phyloP scores from a whole-genome alignment of 2,329 filamentous ascomycete species.

The Blastomyces silverae region DNA sequence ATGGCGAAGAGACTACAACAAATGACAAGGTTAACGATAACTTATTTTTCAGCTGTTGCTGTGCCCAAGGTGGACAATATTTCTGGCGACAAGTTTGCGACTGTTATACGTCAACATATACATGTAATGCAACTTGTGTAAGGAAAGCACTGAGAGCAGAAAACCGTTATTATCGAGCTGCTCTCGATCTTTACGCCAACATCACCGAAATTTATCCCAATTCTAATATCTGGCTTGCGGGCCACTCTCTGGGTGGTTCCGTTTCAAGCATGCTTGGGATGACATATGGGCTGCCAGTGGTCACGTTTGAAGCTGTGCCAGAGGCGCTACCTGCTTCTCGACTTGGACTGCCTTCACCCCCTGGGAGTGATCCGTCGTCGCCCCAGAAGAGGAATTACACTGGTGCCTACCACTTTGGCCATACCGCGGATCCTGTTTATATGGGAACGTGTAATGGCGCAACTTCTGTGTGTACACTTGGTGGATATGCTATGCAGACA shows the following conservation, averaged over 20 bases:
- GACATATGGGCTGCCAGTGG: slow-evolving; percentile 82
- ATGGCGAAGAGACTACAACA: slow-evolving; percentile 92
- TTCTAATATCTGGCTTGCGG: slow-evolving; percentile 79
- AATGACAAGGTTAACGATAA: slow-evolving; percentile 99
- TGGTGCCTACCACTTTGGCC: slow-evolving; percentile 82
- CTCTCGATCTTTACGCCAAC: slow-evolving; percentile 83
- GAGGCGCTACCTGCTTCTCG: slow-evolving; percentile 81
- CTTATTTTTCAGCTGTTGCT: slow-evolving; percentile 96
- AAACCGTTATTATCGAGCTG: slow-evolving; percentile 85
- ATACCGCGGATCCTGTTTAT: slow-evolving; percentile 91
- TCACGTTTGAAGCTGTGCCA: slow-evolving; percentile 89
- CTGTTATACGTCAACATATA: slow-evolving; percentile 78
- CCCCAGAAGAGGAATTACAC: slow-evolving; percentile 67
- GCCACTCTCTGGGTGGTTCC: slow-evolving; percentile 86
- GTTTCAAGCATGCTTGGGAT: slow-evolving; percentile 82
- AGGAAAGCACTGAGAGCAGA: slow-evolving; percentile 66
- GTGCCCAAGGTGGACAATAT: slow-evolving; percentile 83
- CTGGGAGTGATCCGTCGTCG: slow-evolving; percentile 62
- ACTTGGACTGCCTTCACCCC: slow-evolving; percentile 77
- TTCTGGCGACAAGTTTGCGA: slow-evolving; percentile 90
- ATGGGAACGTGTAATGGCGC: slow-evolving; percentile 90
- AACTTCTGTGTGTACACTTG: slow-evolving; percentile 81
- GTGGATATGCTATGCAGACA: slow-evolving; percentile 87
- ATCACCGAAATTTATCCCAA: slow-evolving; percentile 82
- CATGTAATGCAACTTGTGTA: slow-evolving; percentile 89